Evolutionary conservation across 345 rosid species (phyloP).

Genomic region (Passiflora organensis): DNA sequence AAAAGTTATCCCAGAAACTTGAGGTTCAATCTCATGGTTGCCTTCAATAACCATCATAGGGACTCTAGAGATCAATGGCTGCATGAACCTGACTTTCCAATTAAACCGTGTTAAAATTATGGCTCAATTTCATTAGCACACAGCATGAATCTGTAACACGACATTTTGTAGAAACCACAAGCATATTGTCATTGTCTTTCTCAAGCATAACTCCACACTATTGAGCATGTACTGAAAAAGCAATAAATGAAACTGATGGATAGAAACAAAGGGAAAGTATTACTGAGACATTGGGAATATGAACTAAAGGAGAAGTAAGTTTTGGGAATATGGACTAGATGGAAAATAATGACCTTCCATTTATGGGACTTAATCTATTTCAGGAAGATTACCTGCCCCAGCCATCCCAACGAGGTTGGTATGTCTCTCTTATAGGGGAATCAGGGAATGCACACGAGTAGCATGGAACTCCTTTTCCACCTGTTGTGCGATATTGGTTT

Average conservation of each 20-base stretch:
- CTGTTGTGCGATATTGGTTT: constrained; percentile 72
- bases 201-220: too few relatives aligned
- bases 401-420: constrained; percentile 95
- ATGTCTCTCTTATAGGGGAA: constrained; percentile 76
- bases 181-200: too few relatives aligned
- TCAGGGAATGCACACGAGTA: constrained; percentile 68
- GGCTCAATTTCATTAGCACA: background rate
- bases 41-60: constrained; percentile 91
- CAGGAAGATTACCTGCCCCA: constrained; percentile 78
- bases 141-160: background rate
- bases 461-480: constrained; percentile 66
- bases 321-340: too few relatives aligned
- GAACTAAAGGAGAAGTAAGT: too few relatives aligned
- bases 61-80: constrained; percentile 67
- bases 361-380: too few relatives aligned
- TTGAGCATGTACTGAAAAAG: too few relatives aligned
- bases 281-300: too few relatives aligned
- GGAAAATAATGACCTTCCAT: too few relatives aligned
- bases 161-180: background rate
- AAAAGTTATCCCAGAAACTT: constrained; percentile 58
- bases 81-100: constrained; percentile 59
- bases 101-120: constrained; percentile 7
- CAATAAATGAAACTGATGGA: too few relatives aligned
- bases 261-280: too few relatives aligned
- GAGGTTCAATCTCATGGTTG: constrained; percentile 87